These are phyloP conservation scores for Kluyveromyces marxianus DNA, from an alignment of 1,139 yeast species.

Conservation along the genomic window DNA sequence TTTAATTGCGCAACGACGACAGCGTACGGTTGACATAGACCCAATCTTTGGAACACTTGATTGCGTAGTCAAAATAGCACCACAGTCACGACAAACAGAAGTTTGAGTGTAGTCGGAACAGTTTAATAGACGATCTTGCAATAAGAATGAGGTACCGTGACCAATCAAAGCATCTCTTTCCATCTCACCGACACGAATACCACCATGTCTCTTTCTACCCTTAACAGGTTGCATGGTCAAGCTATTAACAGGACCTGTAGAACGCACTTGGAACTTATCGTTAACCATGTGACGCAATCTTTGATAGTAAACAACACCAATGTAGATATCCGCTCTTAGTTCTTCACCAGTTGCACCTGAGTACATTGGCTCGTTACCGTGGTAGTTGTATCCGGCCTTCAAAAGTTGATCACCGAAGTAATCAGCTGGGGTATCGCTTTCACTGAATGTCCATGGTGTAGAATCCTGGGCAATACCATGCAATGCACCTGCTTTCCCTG, in stretches of 20 bases:
- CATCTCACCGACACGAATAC: constrained; percentile 99
- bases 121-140: constrained; percentile 91
- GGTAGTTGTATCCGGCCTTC: constrained; percentile 89
- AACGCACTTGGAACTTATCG: constrained; percentile 98
- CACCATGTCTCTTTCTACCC: constrained; percentile 98
- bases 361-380: constrained; percentile 98
- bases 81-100: constrained; percentile 85
- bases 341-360: constrained; percentile 99
- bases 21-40: constrained; percentile 64
- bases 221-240: constrained; percentile 99
- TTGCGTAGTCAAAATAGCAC: constrained; percentile 84
- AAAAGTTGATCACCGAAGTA: constrained; percentile 89
- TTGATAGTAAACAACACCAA: constrained; percentile 96
- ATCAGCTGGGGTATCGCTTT: constrained; percentile 93
- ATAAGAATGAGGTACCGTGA: constrained; percentile 93
- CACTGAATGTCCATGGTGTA: constrained; percentile 93
- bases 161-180: constrained; percentile 99
- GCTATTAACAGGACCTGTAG: constrained; percentile 96
- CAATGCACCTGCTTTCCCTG: constrained; percentile 97
- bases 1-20: constrained; percentile 84
- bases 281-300: constrained; percentile 99
- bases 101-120: constrained; percentile 95
- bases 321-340: constrained; percentile 86
- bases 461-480: constrained; percentile 98
- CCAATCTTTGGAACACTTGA: constrained; percentile 89